Evolutionary conservation across 495 filamentous ascomycete genomes (phyloP).

Genomic region (Aspergillus bridgeri): DNA sequence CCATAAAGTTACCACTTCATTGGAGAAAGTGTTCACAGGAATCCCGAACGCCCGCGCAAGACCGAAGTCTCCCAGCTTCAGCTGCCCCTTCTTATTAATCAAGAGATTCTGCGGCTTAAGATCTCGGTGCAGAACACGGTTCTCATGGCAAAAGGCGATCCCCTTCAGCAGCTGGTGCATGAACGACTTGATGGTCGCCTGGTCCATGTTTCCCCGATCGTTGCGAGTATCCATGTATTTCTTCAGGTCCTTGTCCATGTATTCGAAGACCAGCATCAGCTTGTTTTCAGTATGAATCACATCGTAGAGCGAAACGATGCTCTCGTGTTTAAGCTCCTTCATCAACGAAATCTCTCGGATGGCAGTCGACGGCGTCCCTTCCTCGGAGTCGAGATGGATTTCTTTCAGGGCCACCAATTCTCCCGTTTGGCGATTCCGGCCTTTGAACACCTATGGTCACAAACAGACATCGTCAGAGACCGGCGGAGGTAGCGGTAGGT

Average conservation of each 20-base stretch:
- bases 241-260: constrained; percentile 98
- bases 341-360: constrained; percentile 98
- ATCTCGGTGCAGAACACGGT: constrained; percentile 92
- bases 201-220: constrained; percentile 78
- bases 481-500: background rate
- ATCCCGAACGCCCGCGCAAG: constrained; percentile 92
- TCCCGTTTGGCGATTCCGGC: constrained; percentile 90
- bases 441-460: constrained; percentile 83
- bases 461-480: background rate
- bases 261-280: constrained; percentile 98
- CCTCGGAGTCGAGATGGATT: constrained; percentile 98
- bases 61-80: constrained; percentile 95
- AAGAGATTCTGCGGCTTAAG: constrained; percentile 93
- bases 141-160: constrained; percentile 96
- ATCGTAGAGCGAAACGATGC: constrained; percentile 95
- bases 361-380: constrained; percentile 96
- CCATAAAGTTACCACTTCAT: constrained; percentile 96
- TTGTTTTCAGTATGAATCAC: constrained; percentile 99
- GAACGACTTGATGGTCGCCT: constrained; percentile 89
- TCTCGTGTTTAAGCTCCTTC: constrained; percentile 98
- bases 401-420: constrained; percentile 97
- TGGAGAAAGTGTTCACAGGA: constrained; percentile 96
- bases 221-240: constrained; percentile 96
- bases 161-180: constrained; percentile 94
- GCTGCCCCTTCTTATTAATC: constrained; percentile 85